phyloP scores from a whole-genome alignment of 2,329 filamentous ascomycete species.

The Ophiognomonia clavigignenti-juglandacearum region DNA sequence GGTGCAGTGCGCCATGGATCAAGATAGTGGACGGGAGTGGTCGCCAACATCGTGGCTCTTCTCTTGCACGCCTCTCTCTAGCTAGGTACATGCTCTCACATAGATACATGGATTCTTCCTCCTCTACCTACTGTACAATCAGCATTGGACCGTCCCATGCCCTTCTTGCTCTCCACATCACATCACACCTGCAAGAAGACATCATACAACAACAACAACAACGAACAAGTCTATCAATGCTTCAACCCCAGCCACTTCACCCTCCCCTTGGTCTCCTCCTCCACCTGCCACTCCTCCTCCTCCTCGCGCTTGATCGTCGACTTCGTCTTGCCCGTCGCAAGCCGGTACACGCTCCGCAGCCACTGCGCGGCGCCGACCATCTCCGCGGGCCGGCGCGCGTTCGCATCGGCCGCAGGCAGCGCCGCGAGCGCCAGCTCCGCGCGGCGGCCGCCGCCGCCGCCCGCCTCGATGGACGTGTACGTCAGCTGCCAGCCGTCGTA shows the following conservation, averaged over 20 bases:
- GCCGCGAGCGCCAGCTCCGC: slow-evolving; percentile 44
- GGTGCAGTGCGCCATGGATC: background rate
- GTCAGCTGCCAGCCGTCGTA: slow-evolving; percentile 42
- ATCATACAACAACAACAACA: too few species aligned
- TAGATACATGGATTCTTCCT: background rate
- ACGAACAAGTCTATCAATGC: background rate
- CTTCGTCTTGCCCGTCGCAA: slow-evolving; percentile 8
- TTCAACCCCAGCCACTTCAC: slow-evolving; percentile 8
- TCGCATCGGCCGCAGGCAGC: slow-evolving; percentile 14
- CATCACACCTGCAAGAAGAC: too few species aligned
- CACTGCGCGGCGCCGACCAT: slow-evolving; percentile 1
- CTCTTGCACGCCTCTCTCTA: too few species aligned
- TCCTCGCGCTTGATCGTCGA: background rate
- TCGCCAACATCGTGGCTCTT: background rate
- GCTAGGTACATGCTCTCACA: too few species aligned
- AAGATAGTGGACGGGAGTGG: background rate
- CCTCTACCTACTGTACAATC: background rate
- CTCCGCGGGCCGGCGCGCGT: slow-evolving; percentile 1
- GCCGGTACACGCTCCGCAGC: slow-evolving; percentile 11
- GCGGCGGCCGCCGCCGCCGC: slow-evolving; percentile 45
- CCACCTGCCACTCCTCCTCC: background rate
- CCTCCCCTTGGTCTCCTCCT: background rate
- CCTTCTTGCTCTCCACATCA: too few species aligned
- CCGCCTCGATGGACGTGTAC: slow-evolving; percentile 47
- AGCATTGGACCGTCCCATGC: too few species aligned